Conservation (phyloP, 495 filamentous ascomycete species). For the Xylaria sp. region DNA sequence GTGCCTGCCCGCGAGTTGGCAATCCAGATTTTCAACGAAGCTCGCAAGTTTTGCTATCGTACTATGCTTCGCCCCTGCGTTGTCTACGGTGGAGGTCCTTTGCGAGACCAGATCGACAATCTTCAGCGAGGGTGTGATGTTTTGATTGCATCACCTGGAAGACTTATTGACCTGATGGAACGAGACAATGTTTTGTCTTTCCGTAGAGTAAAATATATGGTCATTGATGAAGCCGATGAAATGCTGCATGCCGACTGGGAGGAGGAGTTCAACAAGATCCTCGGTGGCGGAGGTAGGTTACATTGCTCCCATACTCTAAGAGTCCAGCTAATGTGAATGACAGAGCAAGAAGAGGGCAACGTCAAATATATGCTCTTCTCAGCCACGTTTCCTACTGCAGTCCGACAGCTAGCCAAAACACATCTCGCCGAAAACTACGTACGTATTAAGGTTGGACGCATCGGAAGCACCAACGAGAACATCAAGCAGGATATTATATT, state of each 20-base stretch:
- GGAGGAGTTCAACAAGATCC: slow-evolving; percentile 69
- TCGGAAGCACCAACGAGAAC: slow-evolving; percentile 78
- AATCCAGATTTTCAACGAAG: slow-evolving; percentile 93
- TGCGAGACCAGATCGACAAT: slow-evolving; percentile 68
- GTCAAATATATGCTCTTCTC: slow-evolving; percentile 92
- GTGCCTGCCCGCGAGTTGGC: slow-evolving; percentile 88
- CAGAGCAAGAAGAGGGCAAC: slow-evolving; percentile 80
- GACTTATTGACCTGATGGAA: slow-evolving; percentile 81
- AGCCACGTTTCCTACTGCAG: slow-evolving; percentile 83
- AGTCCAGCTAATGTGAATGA: slow-evolving; percentile 26
- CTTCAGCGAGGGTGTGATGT: slow-evolving; percentile 87
- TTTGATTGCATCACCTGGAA: slow-evolving; percentile 85
- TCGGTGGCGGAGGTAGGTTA: slow-evolving; percentile 76
- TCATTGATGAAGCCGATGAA: slow-evolving; percentile 97
- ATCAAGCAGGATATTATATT: slow-evolving; percentile 79
- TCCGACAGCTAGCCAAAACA: slow-evolving; percentile 75
- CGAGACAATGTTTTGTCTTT: slow-evolving; percentile 72
- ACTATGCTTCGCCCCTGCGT: slow-evolving; percentile 94
- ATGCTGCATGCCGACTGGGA: slow-evolving; percentile 81
- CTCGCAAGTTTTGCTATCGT: slow-evolving; percentile 88
- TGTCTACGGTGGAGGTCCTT: slow-evolving; percentile 82
- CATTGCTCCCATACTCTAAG: background rate
- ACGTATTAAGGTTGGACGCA: slow-evolving; percentile 82
- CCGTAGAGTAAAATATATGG: slow-evolving; percentile 76
- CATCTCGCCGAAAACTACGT: slow-evolving; percentile 76